A percentile compares a stretch with the other conserved stretches of the same genome.
These are phyloP conservation scores for Yamadazyma sp. DNA, from an alignment of 1,139 yeast species.

Conservation along the genomic window DNA sequence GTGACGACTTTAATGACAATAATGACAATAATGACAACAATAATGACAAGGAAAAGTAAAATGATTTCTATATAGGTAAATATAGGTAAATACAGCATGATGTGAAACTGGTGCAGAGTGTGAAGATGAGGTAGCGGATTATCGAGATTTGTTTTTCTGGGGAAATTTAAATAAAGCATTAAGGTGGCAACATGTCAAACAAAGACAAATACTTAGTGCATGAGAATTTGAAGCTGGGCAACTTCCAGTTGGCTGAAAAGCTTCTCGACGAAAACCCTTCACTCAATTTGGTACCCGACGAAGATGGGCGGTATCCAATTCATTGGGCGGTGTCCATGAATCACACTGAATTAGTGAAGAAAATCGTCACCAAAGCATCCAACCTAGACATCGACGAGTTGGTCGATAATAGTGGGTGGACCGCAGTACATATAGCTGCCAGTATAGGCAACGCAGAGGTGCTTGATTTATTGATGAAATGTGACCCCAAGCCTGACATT, in stretches of 20 bases:
- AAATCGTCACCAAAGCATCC: constrained; percentile 7
- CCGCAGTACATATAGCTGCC: constrained; percentile 79
- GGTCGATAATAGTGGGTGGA: constrained; percentile 81
- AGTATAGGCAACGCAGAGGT: constrained; percentile 67
- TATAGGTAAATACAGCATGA: no score
- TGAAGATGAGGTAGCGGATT: no score
- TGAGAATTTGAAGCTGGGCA: constrained; percentile 60
- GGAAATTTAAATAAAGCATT: background rate
- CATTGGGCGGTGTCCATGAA: constrained; percentile 87
- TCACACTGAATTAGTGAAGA: constrained; percentile 49
- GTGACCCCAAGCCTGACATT: constrained; percentile 35
- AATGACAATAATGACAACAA: constrained; percentile 1
- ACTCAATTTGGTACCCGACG: constrained; percentile 50
- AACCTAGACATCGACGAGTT: constrained; percentile 65
- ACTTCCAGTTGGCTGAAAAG: constrained; percentile 47
- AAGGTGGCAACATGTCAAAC: constrained; percentile 6
- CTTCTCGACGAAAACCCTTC: constrained; percentile 51
- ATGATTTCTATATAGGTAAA: background rate
- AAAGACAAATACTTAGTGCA: constrained; percentile 39
- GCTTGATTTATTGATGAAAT: constrained; percentile 36
- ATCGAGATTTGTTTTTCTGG: background rate
- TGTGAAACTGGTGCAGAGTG: background rate
- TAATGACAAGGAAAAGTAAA: constrained; percentile 1
- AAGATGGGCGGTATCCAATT: constrained; percentile 77
- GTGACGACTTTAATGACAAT: constrained; percentile 11